phyloP scores from a whole-genome alignment of 2,329 filamentous ascomycete genomes.

The Cucurbitaria berberidis region DNA sequence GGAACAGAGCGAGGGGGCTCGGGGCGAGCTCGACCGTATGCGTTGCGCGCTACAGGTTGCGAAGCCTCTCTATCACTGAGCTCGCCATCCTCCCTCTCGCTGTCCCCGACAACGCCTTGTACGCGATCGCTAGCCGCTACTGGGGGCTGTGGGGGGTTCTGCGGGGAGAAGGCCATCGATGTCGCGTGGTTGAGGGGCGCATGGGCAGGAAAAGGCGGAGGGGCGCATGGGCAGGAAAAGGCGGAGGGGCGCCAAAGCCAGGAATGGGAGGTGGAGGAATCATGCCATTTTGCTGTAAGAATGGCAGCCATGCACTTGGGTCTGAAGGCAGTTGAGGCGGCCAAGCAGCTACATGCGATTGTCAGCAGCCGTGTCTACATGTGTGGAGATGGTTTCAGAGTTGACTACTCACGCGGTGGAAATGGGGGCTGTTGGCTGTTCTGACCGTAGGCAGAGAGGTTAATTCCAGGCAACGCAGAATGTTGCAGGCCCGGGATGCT shows the following conservation, averaged over 20 bases:
- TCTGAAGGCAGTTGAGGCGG: slow-evolving; percentile 32
- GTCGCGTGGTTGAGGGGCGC: slow-evolving; percentile 23
- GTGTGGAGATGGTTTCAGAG: neutral
- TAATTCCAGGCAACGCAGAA: slow-evolving; percentile 30
- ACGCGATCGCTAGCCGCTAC: slow-evolving; percentile 31
- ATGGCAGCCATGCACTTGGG: slow-evolving; percentile 43
- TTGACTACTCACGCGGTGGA: slow-evolving; percentile 12
- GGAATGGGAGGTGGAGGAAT: slow-evolving; percentile 32
- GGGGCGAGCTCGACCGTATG: slow-evolving; percentile 8
- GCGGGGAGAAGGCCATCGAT: slow-evolving; percentile 22
- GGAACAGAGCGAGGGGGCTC: slow-evolving; percentile 36
- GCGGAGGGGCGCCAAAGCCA: slow-evolving; percentile 25
- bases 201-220: slow-evolving; percentile 26
- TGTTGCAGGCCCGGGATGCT: slow-evolving; percentile 13
- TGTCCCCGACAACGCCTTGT: slow-evolving; percentile 43
- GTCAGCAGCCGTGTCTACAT: neutral
- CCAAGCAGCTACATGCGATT: slow-evolving; percentile 22
- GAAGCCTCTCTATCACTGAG: slow-evolving; percentile 64
- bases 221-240: slow-evolving; percentile 26
- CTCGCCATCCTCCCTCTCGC: slow-evolving; percentile 74
- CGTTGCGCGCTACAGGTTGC: slow-evolving; percentile 14
- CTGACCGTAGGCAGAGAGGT: slow-evolving; percentile 30
- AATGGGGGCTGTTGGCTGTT: slow-evolving; percentile 33
- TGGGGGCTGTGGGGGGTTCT: slow-evolving; percentile 13
- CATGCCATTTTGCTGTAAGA: slow-evolving; percentile 26